Evolutionary conservation across 345 rosid genomes (phyloP).

Genomic region (Acer campestre): DNA sequence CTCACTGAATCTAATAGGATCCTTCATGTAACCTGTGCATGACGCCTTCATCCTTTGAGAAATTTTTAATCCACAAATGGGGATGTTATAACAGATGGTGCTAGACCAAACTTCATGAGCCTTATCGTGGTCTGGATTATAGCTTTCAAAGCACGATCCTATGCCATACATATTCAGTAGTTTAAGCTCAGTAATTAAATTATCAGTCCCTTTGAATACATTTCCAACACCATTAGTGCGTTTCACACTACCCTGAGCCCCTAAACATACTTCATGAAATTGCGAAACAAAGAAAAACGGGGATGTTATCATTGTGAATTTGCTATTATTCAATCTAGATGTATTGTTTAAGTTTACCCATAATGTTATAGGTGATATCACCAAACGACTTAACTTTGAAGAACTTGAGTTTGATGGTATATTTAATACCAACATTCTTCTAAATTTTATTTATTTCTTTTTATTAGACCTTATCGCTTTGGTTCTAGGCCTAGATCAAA

Average conservation of each 20-base stretch:
- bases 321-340: neutral
- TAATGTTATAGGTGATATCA: neutral
- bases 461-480: neutral
- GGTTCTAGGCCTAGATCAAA: neutral
- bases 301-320: neutral
- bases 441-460: too few species aligned
- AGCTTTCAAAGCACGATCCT: neutral
- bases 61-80: neutral
- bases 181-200: too few species aligned
- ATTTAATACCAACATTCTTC: neutral
- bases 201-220: neutral
- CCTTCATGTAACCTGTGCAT: neutral
- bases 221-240: neutral
- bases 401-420: neutral
- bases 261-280: neutral
- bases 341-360: neutral
- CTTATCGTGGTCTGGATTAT: neutral
- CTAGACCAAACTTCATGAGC: neutral
- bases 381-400: neutral
- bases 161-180: neutral
- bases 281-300: neutral
- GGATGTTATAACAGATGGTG: neutral
- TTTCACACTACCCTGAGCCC: neutral
- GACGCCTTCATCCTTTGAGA: neutral
- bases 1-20: neutral